Evolutionary conservation across 2,329 filamentous ascomycete genomes (phyloP), one percentile per base, ranked within the genome.

Genomic region (Talaromyces sp.): DNA sequence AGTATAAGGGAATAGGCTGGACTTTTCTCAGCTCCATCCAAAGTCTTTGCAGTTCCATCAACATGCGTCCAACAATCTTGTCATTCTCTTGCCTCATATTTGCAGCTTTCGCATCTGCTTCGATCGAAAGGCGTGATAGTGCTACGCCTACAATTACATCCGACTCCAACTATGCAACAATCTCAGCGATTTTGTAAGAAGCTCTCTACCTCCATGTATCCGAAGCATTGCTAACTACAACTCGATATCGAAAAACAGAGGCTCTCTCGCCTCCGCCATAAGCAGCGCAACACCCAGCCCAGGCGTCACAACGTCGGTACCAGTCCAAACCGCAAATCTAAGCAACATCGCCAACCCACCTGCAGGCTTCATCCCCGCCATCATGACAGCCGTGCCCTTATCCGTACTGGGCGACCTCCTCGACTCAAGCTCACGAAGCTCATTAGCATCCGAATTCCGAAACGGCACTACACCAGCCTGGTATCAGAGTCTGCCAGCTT

Each of bases 301-400:
- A 39, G 59, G 58, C 22, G 21, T 45, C n/a, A n/a, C n/a, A 7
- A 40, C 54, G 40, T 15, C 53, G 0, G 37, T 62, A 8, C 62
- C 62, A 33, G 65, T 63, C 37, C 57, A 63, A 53, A 66, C 67
- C 25, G 65, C 63, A 33, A 69, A 70, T 59, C 64, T 71, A n/a
- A 65, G 57, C 53, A 70, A 69, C 59, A 66, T 71, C 50, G 66
- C 67, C 5, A 64, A 68, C 9, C 69, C 71, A 0, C 70, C 71
- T 0, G 61, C 61, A 28, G 63, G 67, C 0, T 62, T 73, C 39
- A 63, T 73, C 55, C 61, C 60, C 2, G 63, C 69, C 21, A 66
- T 73, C 48, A 63, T 71, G 39, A 66, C 69, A 1, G 67, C 65
- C 2, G 65, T 73, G 2, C 71, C 71, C 2, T 56, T 70, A 5